Evolutionary conservation across 352 stramenopile genomes (phyloP), one percentile per base, ranked within the genome.

Genomic region (Detonula confervacea): DNA sequence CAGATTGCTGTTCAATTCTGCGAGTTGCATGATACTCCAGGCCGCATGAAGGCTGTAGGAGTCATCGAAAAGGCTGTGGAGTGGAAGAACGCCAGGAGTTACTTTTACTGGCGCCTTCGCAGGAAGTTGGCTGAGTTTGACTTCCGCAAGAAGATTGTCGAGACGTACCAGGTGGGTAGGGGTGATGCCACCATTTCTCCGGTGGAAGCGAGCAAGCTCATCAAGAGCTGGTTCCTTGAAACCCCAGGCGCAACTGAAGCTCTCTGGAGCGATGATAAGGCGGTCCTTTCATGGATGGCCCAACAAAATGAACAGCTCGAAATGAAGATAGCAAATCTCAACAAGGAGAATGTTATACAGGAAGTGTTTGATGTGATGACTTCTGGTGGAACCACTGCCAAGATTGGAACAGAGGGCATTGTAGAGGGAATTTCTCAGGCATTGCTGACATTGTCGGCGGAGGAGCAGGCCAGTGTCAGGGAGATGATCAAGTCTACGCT

Each of bases 1-100:
- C 92, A 96, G 67, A 96, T 99, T 75, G 95, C 97, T 29, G 98
- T 98, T 25, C 96, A 99, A 86, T 99, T 99, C 86, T 98, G 97
- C 29, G 98, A 99, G 83, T 91, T 99, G 35, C 98, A 99, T 90
- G 98, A 99, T 86, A 99, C 96, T 55, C 97, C 98, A 33, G 98
- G 97, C n/a, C 94, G 98, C 63, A 99, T 99, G 98, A 97, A 98
- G 87, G 96, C 97, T 44, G 98, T 98, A 84, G 95, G 95, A 73
- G 98, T 98, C 47, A 99, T 99, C 90, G 91, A 97, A 67, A 86
- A 96, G 22, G 92, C 98, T 46, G 96, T 99, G 37, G 92, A 96
- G 66, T 99, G 98, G 98, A 90, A 87, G 42, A 81, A 97, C 73
- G 94, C 97, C 29, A 95, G 98, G 39, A 94, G 83, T 55, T 99